Base-by-base conservation (phyloP, 306 rosid genomes). In the Lupinus albus region DNA sequence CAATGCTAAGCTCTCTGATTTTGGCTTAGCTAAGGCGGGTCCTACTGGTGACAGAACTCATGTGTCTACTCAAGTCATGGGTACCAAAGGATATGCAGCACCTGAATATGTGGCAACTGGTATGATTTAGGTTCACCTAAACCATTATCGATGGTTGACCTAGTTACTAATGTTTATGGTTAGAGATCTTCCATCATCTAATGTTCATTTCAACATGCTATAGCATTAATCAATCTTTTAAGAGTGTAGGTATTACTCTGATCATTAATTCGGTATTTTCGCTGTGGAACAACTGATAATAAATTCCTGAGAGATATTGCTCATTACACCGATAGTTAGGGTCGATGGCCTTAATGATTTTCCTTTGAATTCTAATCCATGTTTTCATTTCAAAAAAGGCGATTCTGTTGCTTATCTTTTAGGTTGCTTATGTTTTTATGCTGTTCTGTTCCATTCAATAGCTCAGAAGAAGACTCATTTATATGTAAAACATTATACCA, bases 51-150 rank as follows among this genome's bases (percentile, higher is more conserved):
- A 90, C 78, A 74, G 86, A 78, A 93, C 99, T 70, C 99, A 93
- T 33, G 99, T 93, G 4, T 86, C 99, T 63, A 93, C 99, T 48
- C 99, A 85, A 79, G 97, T 90, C 65, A 79, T 93, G 82, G 99
- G 99, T 8, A 93, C 99, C 61, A 91, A 85, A 8, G 97, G 99
- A 78, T 93, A 93, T 59, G 99, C 97, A 0, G 99, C 97, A 46
- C 99, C 99, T 9, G 97, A 93, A 79, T 93, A 93, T 78, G 87
- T 93, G 64, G 94, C 99, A 20, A 93, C 99, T 72, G 99, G 99
- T 93, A 11, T 50, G 76, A 52, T 41, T 62, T 68, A 61, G 68
- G 56, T 73, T 73, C 52, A 55, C 58, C 8, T 47, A 11, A 15
- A 66, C 77, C 55, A 83, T 89, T 35, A 60, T 81, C 35, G 82